Base-by-base conservation (phyloP, 768 basidiomycete species). In the Termitomyces sp. region DNA sequence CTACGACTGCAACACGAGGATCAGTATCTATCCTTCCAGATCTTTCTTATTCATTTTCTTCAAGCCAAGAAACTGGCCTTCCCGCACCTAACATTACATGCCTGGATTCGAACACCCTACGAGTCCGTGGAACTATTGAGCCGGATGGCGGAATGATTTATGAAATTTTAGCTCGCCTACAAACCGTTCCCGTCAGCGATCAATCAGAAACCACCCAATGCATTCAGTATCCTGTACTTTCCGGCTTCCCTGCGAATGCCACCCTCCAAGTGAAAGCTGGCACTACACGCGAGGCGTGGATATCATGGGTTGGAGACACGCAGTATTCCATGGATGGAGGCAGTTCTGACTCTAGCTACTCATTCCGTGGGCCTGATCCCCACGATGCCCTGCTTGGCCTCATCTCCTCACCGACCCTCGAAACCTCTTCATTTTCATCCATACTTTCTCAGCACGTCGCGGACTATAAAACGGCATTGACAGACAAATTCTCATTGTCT, bases 281-380 rank as follows among this genome's bases (percentile, higher is more conserved):
- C 2, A 68, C 73, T 19, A 73, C 80, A 27, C 71, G 72, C 2
- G 83, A 85, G 57, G 76, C 83, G 0, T 87, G 83, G 85, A 69
- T 89, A 61, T 80, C 82, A 7, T 90, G 87, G 87, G 81, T 84
- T 17, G 89, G 87, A n/a, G 86, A 78, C 29, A 90, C 89, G 16
- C 78, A 89, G 46, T 90, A 85, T 65, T 74, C 82, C 58, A 81
- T 83, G 68, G 68, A 80, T 59, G 83, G 87, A 0, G 89, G 89
- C 31, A 77, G 82, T 59, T 73, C 71, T 4, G 76, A 77, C 14
- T 76, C 77, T 64, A 68, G 72, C 42, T 90, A 84, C 63, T 79
- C 86, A 3, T 91, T 91, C 77, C 67, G 72, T 31, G 87, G 87
- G 6, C 53, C 74, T 0, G 84, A 89, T 59, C 86, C 89, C 35